Base-by-base conservation (phyloP, 2,329 filamentous ascomycete genomes). In the Trichoderma sp. region DNA sequence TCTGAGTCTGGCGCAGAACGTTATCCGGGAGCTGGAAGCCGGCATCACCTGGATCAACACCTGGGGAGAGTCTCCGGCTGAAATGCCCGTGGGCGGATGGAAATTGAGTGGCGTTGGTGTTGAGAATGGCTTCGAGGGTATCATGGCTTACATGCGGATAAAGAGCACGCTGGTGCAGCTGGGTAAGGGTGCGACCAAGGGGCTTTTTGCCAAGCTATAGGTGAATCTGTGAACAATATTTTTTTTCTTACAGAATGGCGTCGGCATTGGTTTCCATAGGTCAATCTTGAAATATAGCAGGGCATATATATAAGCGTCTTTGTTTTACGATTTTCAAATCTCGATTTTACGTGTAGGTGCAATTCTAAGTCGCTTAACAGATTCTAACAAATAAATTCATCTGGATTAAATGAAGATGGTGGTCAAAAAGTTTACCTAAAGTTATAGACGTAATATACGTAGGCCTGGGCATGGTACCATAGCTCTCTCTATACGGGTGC, bases 41-140 rank as follows among this genome's bases (percentile, higher is more conserved):
- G 93, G 93, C 39, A 97, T 97, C 75, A 96, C 92, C 1, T 97
- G 93, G 93, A 85, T 97, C 64, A 97, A 97, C 78, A 94, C 92
- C 0, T 97, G 94, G 94, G 93, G 94, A n/a, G 93, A 97, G 82
- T 90, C 87, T 59, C 93, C 93, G 0, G 92, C 94, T 0, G 93
- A 97, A 83, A 97, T 97, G 94, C 91, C 91, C 2, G 93, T 97
- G 0, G 93, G 93, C 11, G 93, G 93, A 0, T 97, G 93, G 94
- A 97, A 97, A 83, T 86, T 91, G 85, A 96, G 93, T 77, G 94
- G 94, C 39, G 81, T 97, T 11, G 93, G 93, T 0, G 89, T 96
- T 1, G 93, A 97, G 84, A 97, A 97, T 78, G 94, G 93, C 4
- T 84, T 89, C 69, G 88, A 86, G 74, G 93, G 93, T 0, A 84